Conservation (phyloP, 2,329 filamentous ascomycete genomes). For the Penicillium sp. region DNA sequence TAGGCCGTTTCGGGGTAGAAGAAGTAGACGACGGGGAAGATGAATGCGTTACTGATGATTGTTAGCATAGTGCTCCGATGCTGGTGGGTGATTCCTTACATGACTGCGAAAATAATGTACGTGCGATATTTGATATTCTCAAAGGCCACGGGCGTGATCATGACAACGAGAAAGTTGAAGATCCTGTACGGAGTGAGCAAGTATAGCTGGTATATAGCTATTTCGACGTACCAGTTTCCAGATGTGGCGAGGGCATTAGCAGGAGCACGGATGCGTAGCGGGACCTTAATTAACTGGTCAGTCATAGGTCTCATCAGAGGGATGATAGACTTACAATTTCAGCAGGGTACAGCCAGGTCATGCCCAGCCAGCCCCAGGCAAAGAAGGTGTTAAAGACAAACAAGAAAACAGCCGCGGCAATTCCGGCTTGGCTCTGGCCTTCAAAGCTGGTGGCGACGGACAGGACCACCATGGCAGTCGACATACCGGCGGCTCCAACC, state of each 20-base stretch:
- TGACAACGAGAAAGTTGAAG: conserved; percentile 59
- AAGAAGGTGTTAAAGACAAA: conserved; percentile 61
- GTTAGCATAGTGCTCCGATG: neutral
- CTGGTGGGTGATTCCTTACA: conserved; percentile 24
- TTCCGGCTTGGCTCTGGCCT: conserved; percentile 35
- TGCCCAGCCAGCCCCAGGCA: conserved; percentile 55
- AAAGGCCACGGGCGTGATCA: conserved; percentile 58
- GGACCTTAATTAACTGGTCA: conserved; percentile 8
- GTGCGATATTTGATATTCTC: conserved; percentile 49
- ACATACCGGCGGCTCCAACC: conserved; percentile 60
- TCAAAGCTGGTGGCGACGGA: conserved; percentile 37
- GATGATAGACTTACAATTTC: conserved; percentile 47
- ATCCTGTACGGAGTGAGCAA: conserved; percentile 20
- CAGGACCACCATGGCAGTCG: conserved; percentile 59
- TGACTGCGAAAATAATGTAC: conserved; percentile 51
- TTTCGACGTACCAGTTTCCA: conserved; percentile 12
- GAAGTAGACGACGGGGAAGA: conserved; percentile 52
- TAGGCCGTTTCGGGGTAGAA: conserved; percentile 56
- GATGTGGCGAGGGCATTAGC: conserved; percentile 21
- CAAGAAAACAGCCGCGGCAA: conserved; percentile 49
- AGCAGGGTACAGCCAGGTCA: conserved; percentile 58
- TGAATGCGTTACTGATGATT: conserved; percentile 41
- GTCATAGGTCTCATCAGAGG: neutral
- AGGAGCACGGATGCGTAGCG: conserved; percentile 31
- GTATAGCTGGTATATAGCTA: too few relatives aligned